phyloP scores from a whole-genome alignment of 768 basidiomycete genomes.

The Podaxis pistillaris region DNA sequence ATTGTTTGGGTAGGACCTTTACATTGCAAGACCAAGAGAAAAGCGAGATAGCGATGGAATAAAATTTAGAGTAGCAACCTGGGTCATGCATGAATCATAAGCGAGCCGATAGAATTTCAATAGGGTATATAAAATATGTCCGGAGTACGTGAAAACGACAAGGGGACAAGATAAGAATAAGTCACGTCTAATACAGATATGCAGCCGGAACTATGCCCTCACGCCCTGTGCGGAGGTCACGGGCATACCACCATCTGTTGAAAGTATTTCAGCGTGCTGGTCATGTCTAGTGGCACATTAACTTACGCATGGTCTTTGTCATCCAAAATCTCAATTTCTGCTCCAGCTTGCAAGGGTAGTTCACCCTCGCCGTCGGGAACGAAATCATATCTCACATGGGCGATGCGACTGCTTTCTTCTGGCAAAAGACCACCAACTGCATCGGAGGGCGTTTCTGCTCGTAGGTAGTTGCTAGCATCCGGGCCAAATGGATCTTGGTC shows the following conservation, averaged over 20 bases:
- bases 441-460: slow-evolving; percentile 81
- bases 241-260: slow-evolving; percentile 90
- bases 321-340: slow-evolving; percentile 74
- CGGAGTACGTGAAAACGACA: slow-evolving; percentile 29
- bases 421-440: slow-evolving; percentile 60
- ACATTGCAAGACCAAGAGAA: slow-evolving; percentile 15
- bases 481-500: slow-evolving; percentile 64
- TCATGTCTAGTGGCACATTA: neutral
- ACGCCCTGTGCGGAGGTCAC: slow-evolving; percentile 72
- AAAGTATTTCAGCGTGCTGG: slow-evolving; percentile 18
- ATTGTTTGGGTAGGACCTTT: slow-evolving; percentile 16
- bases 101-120: neutral
- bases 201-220: slow-evolving; percentile 92
- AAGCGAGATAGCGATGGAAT: neutral
- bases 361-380: slow-evolving; percentile 80
- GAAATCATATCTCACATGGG: slow-evolving; percentile 81
- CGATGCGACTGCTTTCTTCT: slow-evolving; percentile 71
- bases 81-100: slow-evolving; percentile 12
- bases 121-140: slow-evolving; percentile 13
- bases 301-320: slow-evolving; percentile 79
- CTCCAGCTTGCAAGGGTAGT: slow-evolving; percentile 63
- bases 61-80: slow-evolving; percentile 3
- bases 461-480: slow-evolving; percentile 74
- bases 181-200: slow-evolving; percentile 72
- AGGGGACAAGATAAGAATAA: slow-evolving; percentile 33